Evolutionary conservation across 2,329 filamentous ascomycete genomes (phyloP).

Genomic region (Ustulina deusta): DNA sequence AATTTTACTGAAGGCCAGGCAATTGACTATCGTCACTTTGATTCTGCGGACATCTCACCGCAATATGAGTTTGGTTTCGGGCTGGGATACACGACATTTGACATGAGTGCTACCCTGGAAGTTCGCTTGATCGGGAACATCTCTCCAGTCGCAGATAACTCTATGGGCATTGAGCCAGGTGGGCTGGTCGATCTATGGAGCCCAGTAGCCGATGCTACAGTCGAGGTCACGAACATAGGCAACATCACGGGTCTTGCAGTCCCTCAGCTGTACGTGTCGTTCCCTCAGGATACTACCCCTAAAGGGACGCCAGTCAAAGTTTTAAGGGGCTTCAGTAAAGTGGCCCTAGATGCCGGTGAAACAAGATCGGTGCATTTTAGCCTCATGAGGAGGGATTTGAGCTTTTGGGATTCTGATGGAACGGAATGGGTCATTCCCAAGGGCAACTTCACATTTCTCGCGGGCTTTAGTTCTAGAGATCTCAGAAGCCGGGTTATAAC

Average conservation of each 20-base stretch:
- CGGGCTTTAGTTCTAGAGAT: slow-evolving; percentile 42
- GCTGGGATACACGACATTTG: slow-evolving; percentile 64
- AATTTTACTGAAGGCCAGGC: slow-evolving; percentile 73
- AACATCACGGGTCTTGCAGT: slow-evolving; percentile 61
- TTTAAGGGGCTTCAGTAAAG: slow-evolving; percentile 66
- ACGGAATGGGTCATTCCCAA: slow-evolving; percentile 56
- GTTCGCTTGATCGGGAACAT: slow-evolving; percentile 38
- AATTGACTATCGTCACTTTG: slow-evolving; percentile 76
- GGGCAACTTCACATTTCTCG: slow-evolving; percentile 40
- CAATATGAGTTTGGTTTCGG: slow-evolving; percentile 75
- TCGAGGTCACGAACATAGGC: slow-evolving; percentile 65
- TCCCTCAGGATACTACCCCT: slow-evolving; percentile 54
- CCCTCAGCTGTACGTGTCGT: slow-evolving; percentile 66
- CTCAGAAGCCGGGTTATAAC: slow-evolving; percentile 16
- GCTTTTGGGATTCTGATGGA: slow-evolving; percentile 60
- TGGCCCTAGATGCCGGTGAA: slow-evolving; percentile 57
- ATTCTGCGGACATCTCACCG: slow-evolving; percentile 68
- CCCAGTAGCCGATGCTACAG: slow-evolving; percentile 60
- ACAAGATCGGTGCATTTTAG: slow-evolving; percentile 57
- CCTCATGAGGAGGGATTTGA: slow-evolving; percentile 61
- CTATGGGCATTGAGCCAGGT: slow-evolving; percentile 59
- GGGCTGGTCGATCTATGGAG: slow-evolving; percentile 68
- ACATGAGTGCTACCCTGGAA: slow-evolving; percentile 61
- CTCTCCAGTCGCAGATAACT: slow-evolving; percentile 46
- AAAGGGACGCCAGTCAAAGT: slow-evolving; percentile 61